phyloP scores from a whole-genome alignment of 2,329 filamentous ascomycete species.

The Colletotrichum sp. region DNA sequence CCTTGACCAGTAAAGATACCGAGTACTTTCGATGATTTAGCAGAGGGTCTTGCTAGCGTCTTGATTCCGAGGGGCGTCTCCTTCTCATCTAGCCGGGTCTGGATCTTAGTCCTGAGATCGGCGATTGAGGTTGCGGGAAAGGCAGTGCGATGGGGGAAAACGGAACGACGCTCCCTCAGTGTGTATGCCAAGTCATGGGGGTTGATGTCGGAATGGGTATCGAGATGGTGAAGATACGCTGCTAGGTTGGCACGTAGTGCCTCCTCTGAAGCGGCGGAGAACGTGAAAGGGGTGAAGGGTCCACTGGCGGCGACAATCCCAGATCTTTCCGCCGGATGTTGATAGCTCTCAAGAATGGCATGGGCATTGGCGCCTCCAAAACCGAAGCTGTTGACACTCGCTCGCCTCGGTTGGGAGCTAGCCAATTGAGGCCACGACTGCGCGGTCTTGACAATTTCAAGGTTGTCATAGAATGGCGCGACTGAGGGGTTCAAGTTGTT shows the following conservation, averaged over 20 bases:
- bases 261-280: conserved; percentile 23
- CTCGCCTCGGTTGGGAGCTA: neutral
- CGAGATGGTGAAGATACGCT: conserved; percentile 22
- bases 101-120: neutral
- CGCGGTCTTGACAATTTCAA: conserved; percentile 15
- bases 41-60: conserved; percentile 20
- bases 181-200: neutral
- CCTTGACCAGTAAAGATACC: conserved; percentile 37
- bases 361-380: conserved; percentile 52
- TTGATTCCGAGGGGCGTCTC: neutral
- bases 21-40: conserved; percentile 11
- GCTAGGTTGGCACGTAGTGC: conserved; percentile 22
- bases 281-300: neutral
- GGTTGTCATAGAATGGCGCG: conserved; percentile 25
- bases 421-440: conserved; percentile 22
- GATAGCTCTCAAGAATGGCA: conserved; percentile 33
- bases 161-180: neutral
- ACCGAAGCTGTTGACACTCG: conserved; percentile 41
- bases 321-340: neutral
- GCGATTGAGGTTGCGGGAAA: neutral
- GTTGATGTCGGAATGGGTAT: neutral
- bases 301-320: too few relatives aligned
- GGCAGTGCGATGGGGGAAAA: neutral
- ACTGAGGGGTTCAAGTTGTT: conserved; percentile 30
- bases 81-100: conserved; percentile 1